A percentile compares a stretch with the other conserved stretches of the same genome.
Conservation (phyloP, 2,329 filamentous ascomycete genomes). For the Colletotrichum viniferum region DNA sequence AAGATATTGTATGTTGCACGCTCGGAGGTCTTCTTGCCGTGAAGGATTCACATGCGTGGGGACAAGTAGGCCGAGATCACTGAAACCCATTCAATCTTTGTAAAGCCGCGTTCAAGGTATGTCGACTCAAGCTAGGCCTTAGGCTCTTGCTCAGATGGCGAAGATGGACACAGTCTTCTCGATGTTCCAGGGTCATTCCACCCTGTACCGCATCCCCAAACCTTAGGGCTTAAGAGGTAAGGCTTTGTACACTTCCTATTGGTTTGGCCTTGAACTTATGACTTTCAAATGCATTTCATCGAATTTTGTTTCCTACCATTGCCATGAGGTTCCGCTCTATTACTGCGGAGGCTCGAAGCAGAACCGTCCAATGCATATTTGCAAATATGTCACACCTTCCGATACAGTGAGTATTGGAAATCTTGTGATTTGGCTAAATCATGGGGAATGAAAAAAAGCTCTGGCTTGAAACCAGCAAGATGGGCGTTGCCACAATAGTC, state of each 20-base stretch:
- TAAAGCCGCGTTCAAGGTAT: neutral
- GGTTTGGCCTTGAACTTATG: fast-evolving
- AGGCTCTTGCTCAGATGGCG: neutral
- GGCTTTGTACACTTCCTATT: fast-evolving
- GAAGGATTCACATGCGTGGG: neutral
- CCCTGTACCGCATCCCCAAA: neutral
- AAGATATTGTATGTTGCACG: neutral
- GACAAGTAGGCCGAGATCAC: neutral
- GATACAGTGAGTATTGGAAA: fast-evolving
- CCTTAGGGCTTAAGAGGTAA: fast-evolving
- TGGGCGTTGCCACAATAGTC: neutral
- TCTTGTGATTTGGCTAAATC: fast-evolving
- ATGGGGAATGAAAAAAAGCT: neutral
- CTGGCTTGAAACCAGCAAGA: fast-evolving
- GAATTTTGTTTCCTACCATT: neutral
- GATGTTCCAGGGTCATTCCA: neutral
- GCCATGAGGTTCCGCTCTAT: too few relatives aligned
- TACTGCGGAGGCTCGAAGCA: neutral
- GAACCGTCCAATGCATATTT: fast-evolving
- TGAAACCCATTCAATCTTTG: neutral
- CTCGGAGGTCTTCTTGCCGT: neutral
- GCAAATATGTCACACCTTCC: neutral
- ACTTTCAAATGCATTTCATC: neutral
- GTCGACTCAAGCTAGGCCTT: neutral
- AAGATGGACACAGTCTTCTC: neutral